Evolutionary conservation across 306 rosid genomes (phyloP).

Genomic region (Medicago lupulina): DNA sequence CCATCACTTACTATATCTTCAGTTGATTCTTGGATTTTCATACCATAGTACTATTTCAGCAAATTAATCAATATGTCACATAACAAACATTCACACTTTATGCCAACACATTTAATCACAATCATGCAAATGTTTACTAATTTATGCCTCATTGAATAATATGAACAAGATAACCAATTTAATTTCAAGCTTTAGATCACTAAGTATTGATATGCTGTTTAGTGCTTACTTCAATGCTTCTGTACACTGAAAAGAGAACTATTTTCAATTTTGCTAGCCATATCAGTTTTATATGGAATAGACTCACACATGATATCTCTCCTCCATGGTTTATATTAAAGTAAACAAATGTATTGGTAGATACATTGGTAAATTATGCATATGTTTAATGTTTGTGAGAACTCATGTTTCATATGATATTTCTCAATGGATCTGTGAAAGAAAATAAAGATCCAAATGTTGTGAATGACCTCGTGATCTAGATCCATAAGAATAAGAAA

Average conservation of each 20-base stretch:
- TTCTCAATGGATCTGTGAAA: conserved; percentile 1
- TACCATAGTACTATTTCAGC: not conserved
- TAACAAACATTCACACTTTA: no score
- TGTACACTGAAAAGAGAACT: not conserved
- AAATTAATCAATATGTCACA: no score
- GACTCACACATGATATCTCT: not conserved
- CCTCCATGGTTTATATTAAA: not conserved
- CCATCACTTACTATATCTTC: not conserved
- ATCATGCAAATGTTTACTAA: no score
- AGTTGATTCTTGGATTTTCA: conserved; percentile 2
- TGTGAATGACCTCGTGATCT: conserved; percentile 35
- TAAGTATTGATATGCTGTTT: not conserved
- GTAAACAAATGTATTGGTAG: not conserved
- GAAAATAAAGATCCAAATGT: conserved; percentile 22
- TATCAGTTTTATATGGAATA: not conserved
- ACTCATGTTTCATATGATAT: conserved; percentile 5
- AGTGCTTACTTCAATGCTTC: not conserved
- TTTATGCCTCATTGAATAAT: no score
- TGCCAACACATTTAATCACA: no score
- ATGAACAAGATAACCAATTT: no score
- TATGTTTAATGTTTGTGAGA: not conserved
- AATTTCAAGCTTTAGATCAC: no score
- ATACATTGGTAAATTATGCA: conserved; percentile 4
- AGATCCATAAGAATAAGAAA: conserved; percentile 44
- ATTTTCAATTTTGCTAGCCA: not conserved